Conservation (phyloP, 257 asterid genomes). For the Thymus mandschuricus region DNA sequence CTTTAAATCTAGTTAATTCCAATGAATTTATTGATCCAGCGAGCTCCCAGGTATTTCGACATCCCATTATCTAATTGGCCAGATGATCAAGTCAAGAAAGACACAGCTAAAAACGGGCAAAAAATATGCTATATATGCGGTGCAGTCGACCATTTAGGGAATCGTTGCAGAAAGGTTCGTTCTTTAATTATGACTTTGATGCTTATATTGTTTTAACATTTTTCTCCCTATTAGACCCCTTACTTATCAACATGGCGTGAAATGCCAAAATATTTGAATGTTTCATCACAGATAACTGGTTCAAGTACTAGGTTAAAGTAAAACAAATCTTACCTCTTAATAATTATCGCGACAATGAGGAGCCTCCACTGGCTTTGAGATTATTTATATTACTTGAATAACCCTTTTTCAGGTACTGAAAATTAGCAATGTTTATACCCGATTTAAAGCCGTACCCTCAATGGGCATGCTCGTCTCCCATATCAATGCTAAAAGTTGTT, state of each 20-base stretch:
- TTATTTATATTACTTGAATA: background rate
- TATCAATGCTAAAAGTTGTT: constrained; percentile 9
- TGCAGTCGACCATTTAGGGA: constrained; percentile 34
- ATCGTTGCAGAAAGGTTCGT: constrained; percentile 37
- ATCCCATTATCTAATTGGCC: constrained; percentile 12
- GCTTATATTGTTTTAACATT: background rate
- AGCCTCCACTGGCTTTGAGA: background rate
- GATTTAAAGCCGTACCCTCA: constrained; percentile 1
- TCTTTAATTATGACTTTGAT: constrained; percentile 22
- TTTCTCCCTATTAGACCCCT: constrained; percentile 11
- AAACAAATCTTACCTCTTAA: background rate
- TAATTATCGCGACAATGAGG: background rate
- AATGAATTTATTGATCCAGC: constrained; percentile 36
- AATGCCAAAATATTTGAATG: constrained; percentile 16
- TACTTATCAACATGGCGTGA: background rate
- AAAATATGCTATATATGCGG: constrained; percentile 46
- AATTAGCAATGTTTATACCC: background rate
- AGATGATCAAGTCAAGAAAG: background rate
- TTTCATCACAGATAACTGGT: background rate
- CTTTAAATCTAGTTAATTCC: constrained; percentile 15
- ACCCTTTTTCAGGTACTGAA: constrained; percentile 5
- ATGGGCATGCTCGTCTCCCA: constrained; percentile 9
- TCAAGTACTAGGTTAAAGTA: background rate
- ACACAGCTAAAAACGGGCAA: constrained; percentile 12
- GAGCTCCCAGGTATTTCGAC: constrained; percentile 42